phyloP scores from a whole-genome alignment of 2,329 filamentous ascomycete species.

The Elsinoe fawcettii region DNA sequence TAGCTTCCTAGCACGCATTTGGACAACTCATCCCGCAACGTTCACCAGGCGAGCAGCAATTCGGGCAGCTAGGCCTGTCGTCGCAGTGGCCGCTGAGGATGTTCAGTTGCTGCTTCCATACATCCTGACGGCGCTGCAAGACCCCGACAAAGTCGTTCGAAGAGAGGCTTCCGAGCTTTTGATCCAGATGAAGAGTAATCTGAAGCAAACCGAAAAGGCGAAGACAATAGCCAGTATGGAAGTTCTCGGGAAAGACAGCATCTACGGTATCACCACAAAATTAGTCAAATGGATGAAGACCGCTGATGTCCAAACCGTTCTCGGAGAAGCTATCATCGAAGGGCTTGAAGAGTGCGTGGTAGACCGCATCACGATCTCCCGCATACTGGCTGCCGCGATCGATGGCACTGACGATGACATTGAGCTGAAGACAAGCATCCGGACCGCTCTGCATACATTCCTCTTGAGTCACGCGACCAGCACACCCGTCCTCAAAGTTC shows the following conservation, averaged over 20 bases:
- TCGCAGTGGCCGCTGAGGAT: slow-evolving; percentile 53
- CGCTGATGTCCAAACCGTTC: slow-evolving; percentile 52
- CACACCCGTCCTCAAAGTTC: slow-evolving; percentile 62
- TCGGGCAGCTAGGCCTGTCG: slow-evolving; percentile 43
- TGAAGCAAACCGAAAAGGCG: slow-evolving; percentile 30
- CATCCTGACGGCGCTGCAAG: slow-evolving; percentile 63
- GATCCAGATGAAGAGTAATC: slow-evolving; percentile 47
- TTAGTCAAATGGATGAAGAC: slow-evolving; percentile 50
- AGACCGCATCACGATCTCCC: slow-evolving; percentile 62
- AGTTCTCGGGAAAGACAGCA: slow-evolving; percentile 52
- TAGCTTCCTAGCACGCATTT: slow-evolving; percentile 52
- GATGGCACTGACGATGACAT: slow-evolving; percentile 42
- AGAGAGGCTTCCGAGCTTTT: slow-evolving; percentile 64
- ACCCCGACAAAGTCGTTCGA: slow-evolving; percentile 68
- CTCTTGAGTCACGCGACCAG: slow-evolving; percentile 63
- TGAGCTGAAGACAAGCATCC: slow-evolving; percentile 54
- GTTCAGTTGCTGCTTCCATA: slow-evolving; percentile 81
- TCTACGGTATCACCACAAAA: slow-evolving; percentile 55
- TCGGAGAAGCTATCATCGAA: slow-evolving; percentile 62
- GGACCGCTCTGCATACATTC: slow-evolving; percentile 61
- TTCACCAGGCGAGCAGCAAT: slow-evolving; percentile 51
- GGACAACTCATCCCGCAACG: slow-evolving; percentile 56
- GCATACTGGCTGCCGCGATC: slow-evolving; percentile 54
- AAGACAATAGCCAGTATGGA: slow-evolving; percentile 25
- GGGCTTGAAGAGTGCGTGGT: slow-evolving; percentile 78